Evolutionary conservation across 2,329 filamentous ascomycete species (phyloP).

Genomic region (Phaeosphaeriaceae sp.): DNA sequence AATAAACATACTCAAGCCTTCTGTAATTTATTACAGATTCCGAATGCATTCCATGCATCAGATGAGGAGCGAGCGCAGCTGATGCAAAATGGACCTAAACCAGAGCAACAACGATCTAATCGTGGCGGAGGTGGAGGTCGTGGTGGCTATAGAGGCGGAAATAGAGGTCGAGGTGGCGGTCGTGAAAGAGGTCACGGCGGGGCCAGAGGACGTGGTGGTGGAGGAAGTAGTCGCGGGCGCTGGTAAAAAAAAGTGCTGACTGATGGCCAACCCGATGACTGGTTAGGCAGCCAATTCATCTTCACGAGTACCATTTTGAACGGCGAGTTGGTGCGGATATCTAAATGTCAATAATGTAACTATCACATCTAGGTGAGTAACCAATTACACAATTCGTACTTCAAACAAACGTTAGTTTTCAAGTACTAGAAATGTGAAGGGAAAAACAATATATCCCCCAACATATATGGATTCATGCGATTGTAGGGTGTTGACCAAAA

Average conservation of each 20-base stretch:
- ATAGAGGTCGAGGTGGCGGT: slow-evolving; percentile 31
- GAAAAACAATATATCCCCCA: too few species aligned
- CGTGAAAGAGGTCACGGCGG: slow-evolving; percentile 32
- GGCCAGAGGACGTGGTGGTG: slow-evolving; percentile 32
- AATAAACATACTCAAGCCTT: slow-evolving; percentile 86
- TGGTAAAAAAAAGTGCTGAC: slow-evolving; percentile 23
- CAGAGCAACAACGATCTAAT: slow-evolving; percentile 32
- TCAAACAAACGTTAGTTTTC: too few species aligned
- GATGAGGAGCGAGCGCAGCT: slow-evolving; percentile 65
- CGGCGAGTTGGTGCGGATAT: too few species aligned
- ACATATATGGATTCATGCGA: too few species aligned
- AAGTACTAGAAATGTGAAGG: too few species aligned
- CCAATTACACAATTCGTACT: too few species aligned
- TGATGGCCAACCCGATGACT: neutral
- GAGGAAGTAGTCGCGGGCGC: slow-evolving; percentile 34
- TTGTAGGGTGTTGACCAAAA: too few species aligned
- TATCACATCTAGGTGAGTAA: too few species aligned
- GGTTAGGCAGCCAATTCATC: too few species aligned
- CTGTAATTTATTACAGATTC: slow-evolving; percentile 77
- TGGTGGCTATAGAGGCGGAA: slow-evolving; percentile 36
- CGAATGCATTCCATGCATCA: slow-evolving; percentile 76
- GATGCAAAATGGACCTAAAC: slow-evolving; percentile 39
- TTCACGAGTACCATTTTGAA: too few species aligned
- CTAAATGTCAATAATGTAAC: too few species aligned
- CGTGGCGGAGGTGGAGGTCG: slow-evolving; percentile 32